These are phyloP conservation scores for Backusella luteola DNA, from an alignment of 192 early-diverging fungal species.

Conservation along the genomic window DNA sequence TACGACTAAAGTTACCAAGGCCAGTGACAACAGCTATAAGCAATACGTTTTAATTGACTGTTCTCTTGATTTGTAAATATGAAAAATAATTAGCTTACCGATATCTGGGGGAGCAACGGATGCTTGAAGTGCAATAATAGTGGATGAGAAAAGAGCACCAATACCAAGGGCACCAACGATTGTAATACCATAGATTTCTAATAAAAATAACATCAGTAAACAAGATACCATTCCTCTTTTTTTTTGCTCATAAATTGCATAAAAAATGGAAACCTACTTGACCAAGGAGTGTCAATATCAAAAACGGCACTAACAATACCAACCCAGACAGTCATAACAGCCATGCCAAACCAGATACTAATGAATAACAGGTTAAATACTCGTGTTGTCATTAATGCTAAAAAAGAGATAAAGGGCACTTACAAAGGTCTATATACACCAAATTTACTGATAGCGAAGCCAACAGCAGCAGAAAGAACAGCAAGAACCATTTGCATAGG, in stretches of 20 bases:
- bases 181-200: constrained; percentile 8
- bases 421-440: constrained; percentile 19
- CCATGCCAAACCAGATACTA: constrained; percentile 47
- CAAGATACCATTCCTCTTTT: neutral
- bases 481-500: constrained; percentile 21
- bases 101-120: constrained; percentile 13
- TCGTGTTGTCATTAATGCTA: neutral
- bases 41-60: neutral
- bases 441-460: constrained; percentile 15
- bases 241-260: neutral
- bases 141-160: constrained; percentile 17
- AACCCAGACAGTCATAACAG: constrained; percentile 58
- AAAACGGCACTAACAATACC: constrained; percentile 62
- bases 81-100: neutral
- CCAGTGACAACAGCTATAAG: constrained; percentile 19
- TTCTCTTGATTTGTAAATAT: neutral
- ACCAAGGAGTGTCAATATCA: neutral
- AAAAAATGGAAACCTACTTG: neutral
- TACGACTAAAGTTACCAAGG: constrained; percentile 22
- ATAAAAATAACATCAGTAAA: neutral
- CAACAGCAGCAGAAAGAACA: constrained; percentile 11
- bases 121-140: constrained; percentile 25
- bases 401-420: neutral
- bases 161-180: constrained; percentile 15
- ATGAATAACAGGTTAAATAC: neutral